Evolutionary conservation across 202 grass and related monocot genomes (phyloP).

Genomic region (Musa balbisiana): DNA sequence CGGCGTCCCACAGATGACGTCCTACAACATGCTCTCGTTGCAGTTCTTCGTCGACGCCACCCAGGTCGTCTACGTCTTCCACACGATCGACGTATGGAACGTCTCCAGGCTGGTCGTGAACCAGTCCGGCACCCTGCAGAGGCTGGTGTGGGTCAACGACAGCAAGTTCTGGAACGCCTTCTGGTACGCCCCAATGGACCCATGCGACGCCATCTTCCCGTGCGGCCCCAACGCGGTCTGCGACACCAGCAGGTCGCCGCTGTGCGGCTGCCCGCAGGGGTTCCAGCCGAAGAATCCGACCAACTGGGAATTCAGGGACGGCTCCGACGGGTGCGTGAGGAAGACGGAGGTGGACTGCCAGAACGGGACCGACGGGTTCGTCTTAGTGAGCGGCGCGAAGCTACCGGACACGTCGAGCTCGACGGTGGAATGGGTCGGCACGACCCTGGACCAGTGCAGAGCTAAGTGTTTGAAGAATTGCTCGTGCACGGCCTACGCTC

Average conservation of each 20-base stretch:
- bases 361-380: slow-evolving; percentile 30
- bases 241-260: slow-evolving; percentile 14
- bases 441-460: slow-evolving; percentile 30
- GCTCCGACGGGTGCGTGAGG: background rate
- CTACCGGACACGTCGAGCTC: slow-evolving; percentile 32
- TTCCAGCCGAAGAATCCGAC: background rate
- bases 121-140: slow-evolving; percentile 35
- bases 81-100: background rate
- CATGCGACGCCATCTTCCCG: slow-evolving; percentile 23
- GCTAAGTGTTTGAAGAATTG: slow-evolving; percentile 37
- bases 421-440: slow-evolving; percentile 8
- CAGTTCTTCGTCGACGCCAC: slow-evolving; percentile 16
- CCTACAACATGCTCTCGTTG: slow-evolving; percentile 27
- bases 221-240: slow-evolving; percentile 47
- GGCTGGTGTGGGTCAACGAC: slow-evolving; percentile 31
- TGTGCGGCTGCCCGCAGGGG: slow-evolving; percentile 30
- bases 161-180: slow-evolving; percentile 23
- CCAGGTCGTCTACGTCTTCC: slow-evolving; percentile 40
- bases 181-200: slow-evolving; percentile 33
- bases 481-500: slow-evolving; percentile 26
- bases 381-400: slow-evolving; percentile 18
- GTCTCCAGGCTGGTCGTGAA: slow-evolving; percentile 34
- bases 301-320: background rate
- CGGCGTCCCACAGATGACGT: slow-evolving; percentile 36
- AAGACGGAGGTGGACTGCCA: slow-evolving; percentile 9